Conservation (phyloP, 1,139 yeast species). For the Sugiyamaella japonica region DNA sequence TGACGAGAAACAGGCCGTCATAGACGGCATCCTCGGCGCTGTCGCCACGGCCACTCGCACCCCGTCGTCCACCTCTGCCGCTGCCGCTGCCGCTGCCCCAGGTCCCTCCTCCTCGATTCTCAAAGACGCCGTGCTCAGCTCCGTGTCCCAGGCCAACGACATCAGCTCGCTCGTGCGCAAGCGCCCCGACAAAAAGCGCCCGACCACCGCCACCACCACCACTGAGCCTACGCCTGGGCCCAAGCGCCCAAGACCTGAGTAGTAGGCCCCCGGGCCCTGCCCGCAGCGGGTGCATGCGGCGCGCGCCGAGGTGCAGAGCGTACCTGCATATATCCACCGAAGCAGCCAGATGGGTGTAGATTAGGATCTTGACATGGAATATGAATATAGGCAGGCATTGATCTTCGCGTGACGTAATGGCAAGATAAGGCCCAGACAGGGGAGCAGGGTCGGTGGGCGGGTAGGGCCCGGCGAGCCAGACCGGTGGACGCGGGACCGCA, state of each 20-base stretch:
- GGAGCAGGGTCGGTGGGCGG: too few species aligned
- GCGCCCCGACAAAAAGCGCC: slow-evolving; percentile 21
- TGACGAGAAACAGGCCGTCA: slow-evolving; percentile 57
- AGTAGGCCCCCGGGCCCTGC: background rate
- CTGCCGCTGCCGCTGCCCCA: background rate
- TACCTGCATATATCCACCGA: background rate
- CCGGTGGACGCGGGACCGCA: too few species aligned
- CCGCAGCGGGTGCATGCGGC: background rate
- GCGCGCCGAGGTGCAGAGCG: background rate
- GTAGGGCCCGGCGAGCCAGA: too few species aligned
- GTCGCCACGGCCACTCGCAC: slow-evolving; percentile 39
- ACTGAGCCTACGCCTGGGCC: background rate
- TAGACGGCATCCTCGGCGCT: slow-evolving; percentile 61
- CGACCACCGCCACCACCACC: background rate
- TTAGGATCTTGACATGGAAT: too few species aligned
- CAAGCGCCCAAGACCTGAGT: slow-evolving; percentile 1
- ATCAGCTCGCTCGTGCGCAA: slow-evolving; percentile 57
- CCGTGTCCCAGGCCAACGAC: slow-evolving; percentile 49
- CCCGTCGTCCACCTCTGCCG: background rate
- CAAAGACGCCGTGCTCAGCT: slow-evolving; percentile 24
- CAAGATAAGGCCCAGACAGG: too few species aligned
- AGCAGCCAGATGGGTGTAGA: background rate
- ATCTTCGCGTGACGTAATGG: too few species aligned
- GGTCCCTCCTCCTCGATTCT: slow-evolving; percentile 24
- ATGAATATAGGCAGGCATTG: too few species aligned